Evolutionary conservation across 257 asterid genomes (phyloP).

Genomic region (Lycium ferocissimum): DNA sequence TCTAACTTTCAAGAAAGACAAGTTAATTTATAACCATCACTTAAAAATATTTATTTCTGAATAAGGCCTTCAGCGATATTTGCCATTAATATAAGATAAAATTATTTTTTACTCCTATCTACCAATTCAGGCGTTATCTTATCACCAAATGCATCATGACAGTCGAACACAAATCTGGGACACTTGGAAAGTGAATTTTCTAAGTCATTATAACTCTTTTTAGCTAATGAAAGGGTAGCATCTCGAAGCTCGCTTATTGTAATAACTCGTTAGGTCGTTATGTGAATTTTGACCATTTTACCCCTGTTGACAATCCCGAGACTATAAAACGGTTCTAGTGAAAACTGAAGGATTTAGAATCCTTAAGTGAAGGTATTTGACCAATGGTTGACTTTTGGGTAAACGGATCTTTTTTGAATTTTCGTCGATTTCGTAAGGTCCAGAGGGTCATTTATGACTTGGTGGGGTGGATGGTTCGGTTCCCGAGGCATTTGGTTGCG

Average conservation of each 20-base stretch:
- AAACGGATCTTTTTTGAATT: too few relatives aligned
- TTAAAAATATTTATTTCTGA: background rate
- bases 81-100: background rate
- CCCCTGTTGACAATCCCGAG: too few relatives aligned
- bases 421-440: too few relatives aligned
- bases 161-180: background rate
- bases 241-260: background rate
- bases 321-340: too few relatives aligned
- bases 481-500: too few relatives aligned
- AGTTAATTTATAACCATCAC: background rate
- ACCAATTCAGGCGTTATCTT: background rate
- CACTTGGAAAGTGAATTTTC: background rate
- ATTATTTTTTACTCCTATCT: background rate
- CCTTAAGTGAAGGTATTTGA: too few relatives aligned
- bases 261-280: too few relatives aligned
- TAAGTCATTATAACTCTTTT: background rate
- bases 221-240: background rate
- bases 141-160: background rate
- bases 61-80: background rate
- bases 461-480: too few relatives aligned
- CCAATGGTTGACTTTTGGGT: too few relatives aligned
- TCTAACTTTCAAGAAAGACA: background rate
- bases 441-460: too few relatives aligned
- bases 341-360: too few relatives aligned
- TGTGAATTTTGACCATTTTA: too few relatives aligned